Percentiles rank a stretch among this genome's conserved stretches.
Evolutionary conservation across 768 basidiomycete species (phyloP).

Genomic region (Lactifluus volemus): DNA sequence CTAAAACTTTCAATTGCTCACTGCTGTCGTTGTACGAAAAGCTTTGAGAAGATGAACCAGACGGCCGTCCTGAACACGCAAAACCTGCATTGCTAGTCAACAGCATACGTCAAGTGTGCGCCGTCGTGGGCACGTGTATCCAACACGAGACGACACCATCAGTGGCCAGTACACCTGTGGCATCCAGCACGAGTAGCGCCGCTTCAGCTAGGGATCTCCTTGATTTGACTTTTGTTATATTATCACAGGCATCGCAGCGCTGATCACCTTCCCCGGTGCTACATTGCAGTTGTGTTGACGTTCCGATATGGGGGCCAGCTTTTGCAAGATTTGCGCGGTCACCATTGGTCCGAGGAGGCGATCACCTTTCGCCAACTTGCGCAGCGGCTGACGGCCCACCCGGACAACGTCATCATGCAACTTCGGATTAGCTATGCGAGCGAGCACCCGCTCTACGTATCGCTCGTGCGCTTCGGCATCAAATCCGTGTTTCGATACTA

Average conservation of each 20-base stretch:
- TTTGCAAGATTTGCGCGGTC: background rate
- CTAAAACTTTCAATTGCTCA: background rate
- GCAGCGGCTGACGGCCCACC: conserved; percentile 33
- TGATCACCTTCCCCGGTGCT: background rate
- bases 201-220: background rate
- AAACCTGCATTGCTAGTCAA: conserved; percentile 40
- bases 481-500: conserved; percentile 27
- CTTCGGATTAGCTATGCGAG: conserved; percentile 29
- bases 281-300: background rate
- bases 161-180: too few species aligned
- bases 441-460: conserved; percentile 30
- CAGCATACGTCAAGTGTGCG: conserved; percentile 46
- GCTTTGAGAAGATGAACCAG: conserved; percentile 53
- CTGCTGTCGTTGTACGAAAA: conserved; percentile 20
- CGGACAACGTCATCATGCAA: conserved; percentile 31
- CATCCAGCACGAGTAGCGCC: background rate
- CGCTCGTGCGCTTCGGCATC: conserved; percentile 20
- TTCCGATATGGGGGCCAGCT: background rate
- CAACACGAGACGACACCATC: conserved; percentile 31
- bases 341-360: conserved; percentile 30
- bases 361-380: conserved; percentile 31
- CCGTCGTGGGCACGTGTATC: conserved; percentile 40
- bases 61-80: conserved; percentile 39
- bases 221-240: background rate
- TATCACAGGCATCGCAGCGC: background rate